A percentile compares a stretch with the other conserved stretches of the same genome.
Conservation (phyloP, 331 rosid genomes). For the Pyrus hybrid region DNA sequence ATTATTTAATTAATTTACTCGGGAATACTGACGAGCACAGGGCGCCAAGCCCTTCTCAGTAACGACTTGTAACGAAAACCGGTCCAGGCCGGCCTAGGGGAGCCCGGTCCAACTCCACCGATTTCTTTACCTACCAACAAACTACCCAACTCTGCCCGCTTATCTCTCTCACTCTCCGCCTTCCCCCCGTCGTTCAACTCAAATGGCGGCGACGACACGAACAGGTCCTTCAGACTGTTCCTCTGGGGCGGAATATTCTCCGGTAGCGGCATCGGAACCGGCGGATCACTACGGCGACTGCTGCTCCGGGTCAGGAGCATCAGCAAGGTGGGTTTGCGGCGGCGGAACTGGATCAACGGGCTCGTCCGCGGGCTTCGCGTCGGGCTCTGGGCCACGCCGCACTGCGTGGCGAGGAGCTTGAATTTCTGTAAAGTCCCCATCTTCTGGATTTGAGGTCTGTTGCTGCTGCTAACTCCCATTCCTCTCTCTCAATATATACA, state of each 20-base stretch:
- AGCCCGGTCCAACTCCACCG: slow-evolving; percentile 23
- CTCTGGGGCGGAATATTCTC: slow-evolving; percentile 28
- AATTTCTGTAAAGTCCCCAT: slow-evolving; percentile 82
- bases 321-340: slow-evolving; percentile 57
- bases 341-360: slow-evolving; percentile 66
- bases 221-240: slow-evolving; percentile 59
- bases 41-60: slow-evolving; percentile 73
- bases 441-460: slow-evolving; percentile 1
- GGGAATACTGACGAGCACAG: slow-evolving; percentile 51
- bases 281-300: slow-evolving; percentile 19
- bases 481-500: background rate
- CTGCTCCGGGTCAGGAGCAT: slow-evolving; percentile 49
- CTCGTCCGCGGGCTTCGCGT: slow-evolving; percentile 77
- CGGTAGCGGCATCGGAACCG: slow-evolving; percentile 10
- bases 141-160: background rate
- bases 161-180: background rate
- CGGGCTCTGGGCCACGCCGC: slow-evolving; percentile 72
- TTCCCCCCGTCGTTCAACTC: slow-evolving; percentile 8
- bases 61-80: slow-evolving; percentile 61
- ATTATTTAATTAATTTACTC: too few species aligned
- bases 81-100: slow-evolving; percentile 48
- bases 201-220: slow-evolving; percentile 59
- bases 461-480: slow-evolving; percentile 4
- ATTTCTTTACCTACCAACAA: background rate
- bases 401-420: slow-evolving; percentile 72